A percentile compares a stretch with the other conserved stretches of the same genome.
Evolutionary conservation across 2,329 filamentous ascomycete species (phyloP).

Genomic region (Talaromyces marneffei): DNA sequence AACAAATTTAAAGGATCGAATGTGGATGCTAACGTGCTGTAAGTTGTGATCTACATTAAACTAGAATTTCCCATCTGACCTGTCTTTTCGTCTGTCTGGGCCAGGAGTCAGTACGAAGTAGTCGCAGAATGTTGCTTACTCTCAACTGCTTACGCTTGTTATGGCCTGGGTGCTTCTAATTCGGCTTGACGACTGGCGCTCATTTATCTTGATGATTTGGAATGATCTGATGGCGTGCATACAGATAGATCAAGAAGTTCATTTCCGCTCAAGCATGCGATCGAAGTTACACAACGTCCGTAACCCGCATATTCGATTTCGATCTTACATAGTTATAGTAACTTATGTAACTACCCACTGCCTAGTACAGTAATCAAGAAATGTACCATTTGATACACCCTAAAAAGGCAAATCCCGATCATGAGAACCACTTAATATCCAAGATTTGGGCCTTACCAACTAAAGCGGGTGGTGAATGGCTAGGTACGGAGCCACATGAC

Average conservation of each 20-base stretch:
- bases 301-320: not conserved
- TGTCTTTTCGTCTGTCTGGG: not conserved
- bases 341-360: too few relatives aligned
- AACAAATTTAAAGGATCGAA: not conserved
- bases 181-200: not conserved
- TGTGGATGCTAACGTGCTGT: not conserved
- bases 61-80: not conserved
- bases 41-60: not conserved
- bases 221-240: not conserved
- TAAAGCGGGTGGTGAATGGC: not conserved
- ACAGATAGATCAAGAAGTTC: not conserved
- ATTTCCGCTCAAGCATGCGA: not conserved
- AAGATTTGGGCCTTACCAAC: not conserved
- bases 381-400: not conserved
- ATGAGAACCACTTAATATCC: not conserved
- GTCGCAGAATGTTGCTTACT: not conserved
- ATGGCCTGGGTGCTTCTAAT: not conserved
- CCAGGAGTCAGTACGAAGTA: not conserved
- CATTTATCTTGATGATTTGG: not conserved
- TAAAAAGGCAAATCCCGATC: not conserved
- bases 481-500: not conserved
- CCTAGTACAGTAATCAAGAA: not conserved
- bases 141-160: not conserved
- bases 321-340: not conserved
- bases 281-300: constrained; percentile 3